Conservation (phyloP, 2,329 filamentous ascomycete genomes). For the Pseudogymnoascus sp. region DNA sequence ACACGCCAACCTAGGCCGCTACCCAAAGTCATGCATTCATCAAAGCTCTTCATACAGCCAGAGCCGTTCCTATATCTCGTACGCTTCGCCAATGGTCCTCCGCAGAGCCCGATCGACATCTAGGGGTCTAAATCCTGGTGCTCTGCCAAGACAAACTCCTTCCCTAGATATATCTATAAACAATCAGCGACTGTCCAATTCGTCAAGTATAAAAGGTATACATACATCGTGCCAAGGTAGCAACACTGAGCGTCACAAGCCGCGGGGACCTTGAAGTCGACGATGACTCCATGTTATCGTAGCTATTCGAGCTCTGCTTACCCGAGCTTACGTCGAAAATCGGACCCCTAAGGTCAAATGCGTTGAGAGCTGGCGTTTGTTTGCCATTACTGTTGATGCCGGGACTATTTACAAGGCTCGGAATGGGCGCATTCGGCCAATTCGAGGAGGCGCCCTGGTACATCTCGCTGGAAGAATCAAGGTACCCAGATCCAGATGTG, state of each 20-base stretch:
- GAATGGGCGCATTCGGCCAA: background rate
- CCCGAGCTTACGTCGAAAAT: background rate
- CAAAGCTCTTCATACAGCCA: background rate
- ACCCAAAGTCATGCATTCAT: background rate
- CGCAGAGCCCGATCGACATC: conserved; percentile 29
- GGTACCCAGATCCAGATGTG: background rate
- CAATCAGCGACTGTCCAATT: background rate
- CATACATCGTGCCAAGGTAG: conserved; percentile 27
- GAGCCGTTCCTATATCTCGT: background rate
- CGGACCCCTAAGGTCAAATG: background rate
- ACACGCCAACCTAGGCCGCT: background rate
- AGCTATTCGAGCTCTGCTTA: background rate
- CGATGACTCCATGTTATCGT: background rate
- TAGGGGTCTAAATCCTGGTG: conserved; percentile 25
- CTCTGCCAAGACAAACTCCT: conserved; percentile 26
- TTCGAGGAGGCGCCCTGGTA: background rate
- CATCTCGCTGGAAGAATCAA: background rate
- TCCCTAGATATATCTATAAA: conserved; percentile 23
- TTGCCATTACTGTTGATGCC: background rate
- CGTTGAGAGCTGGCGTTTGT: background rate
- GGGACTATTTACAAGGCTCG: background rate
- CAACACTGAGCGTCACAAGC: conserved; percentile 20
- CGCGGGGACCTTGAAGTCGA: background rate
- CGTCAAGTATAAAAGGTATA: background rate
- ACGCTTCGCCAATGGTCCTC: conserved; percentile 7